Evolutionary conservation across 2,329 filamentous ascomycete genomes (phyloP).

Genomic region (Ceratocystis colombiana): DNA sequence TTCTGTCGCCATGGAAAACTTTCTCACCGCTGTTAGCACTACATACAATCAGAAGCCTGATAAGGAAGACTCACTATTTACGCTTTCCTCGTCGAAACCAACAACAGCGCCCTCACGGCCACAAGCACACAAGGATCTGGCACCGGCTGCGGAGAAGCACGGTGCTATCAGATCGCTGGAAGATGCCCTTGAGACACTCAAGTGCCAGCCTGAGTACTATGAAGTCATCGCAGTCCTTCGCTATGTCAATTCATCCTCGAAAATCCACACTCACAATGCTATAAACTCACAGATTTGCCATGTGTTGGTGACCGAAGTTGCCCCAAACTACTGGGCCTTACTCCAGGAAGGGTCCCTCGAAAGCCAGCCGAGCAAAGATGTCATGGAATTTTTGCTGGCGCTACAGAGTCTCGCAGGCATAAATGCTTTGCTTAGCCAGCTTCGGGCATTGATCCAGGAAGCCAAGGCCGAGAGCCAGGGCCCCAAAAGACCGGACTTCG

Average conservation of each 20-base stretch:
- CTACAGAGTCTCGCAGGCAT: slow-evolving; percentile 66
- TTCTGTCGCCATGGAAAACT: slow-evolving; percentile 42
- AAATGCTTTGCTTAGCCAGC: slow-evolving; percentile 62
- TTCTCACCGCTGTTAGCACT: slow-evolving; percentile 46
- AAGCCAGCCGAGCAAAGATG: slow-evolving; percentile 31
- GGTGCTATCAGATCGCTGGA: slow-evolving; percentile 32
- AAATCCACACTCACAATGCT: background rate
- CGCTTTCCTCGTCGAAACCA: slow-evolving; percentile 24
- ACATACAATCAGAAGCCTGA: slow-evolving; percentile 36
- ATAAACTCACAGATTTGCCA: slow-evolving; percentile 53
- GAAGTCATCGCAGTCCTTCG: slow-evolving; percentile 43
- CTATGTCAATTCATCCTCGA: slow-evolving; percentile 36
- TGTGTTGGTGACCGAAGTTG: slow-evolving; percentile 59
- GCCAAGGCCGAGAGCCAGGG: slow-evolving; percentile 35
- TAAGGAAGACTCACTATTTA: slow-evolving; percentile 34
- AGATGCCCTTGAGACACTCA: slow-evolving; percentile 51
- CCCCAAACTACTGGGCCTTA: slow-evolving; percentile 72
- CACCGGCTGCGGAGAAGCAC: background rate
- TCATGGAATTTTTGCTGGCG: slow-evolving; percentile 49
- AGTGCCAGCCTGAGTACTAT: slow-evolving; percentile 52
- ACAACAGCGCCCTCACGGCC: background rate
- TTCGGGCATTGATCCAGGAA: slow-evolving; percentile 52
- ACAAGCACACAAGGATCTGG: background rate
- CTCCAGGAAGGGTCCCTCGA: slow-evolving; percentile 40
- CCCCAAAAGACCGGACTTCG: slow-evolving; percentile 35